phyloP scores from a whole-genome alignment of 2,329 filamentous ascomycete genomes.

The Aspergillus alliaceus region DNA sequence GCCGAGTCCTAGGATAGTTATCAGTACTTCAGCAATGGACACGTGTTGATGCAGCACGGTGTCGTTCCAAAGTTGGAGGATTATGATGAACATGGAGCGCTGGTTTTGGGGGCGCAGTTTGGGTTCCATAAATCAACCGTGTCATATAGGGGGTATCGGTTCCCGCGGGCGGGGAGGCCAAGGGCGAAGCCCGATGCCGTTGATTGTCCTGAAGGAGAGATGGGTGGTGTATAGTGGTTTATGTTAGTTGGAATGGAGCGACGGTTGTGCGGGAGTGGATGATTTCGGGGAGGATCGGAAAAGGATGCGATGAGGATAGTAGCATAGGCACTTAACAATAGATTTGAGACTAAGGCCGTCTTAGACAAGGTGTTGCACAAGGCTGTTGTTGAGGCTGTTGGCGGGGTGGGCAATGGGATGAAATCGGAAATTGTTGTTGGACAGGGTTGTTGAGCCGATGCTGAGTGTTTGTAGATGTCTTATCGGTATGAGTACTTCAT shows the following conservation, averaged over 20 bases:
- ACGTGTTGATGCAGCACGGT: slow-evolving; percentile 33
- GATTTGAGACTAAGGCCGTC: slow-evolving; percentile 10
- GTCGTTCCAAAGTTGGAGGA: slow-evolving; percentile 33
- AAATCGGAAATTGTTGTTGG: slow-evolving; percentile 15
- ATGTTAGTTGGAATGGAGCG: slow-evolving; percentile 43
- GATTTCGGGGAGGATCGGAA: background rate
- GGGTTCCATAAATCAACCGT: slow-evolving; percentile 23
- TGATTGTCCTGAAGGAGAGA: slow-evolving; percentile 13
- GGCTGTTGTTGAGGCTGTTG: slow-evolving; percentile 19
- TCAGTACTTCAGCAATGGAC: slow-evolving; percentile 21
- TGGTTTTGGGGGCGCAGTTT: slow-evolving; percentile 33
- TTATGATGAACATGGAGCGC: slow-evolving; percentile 25
- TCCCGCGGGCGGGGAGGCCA: slow-evolving; percentile 22
- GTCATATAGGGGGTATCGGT: slow-evolving; percentile 31
- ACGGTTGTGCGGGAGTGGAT: slow-evolving; percentile 30
- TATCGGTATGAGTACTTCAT: background rate
- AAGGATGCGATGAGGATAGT: background rate
- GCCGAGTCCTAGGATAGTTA: slow-evolving; percentile 28
- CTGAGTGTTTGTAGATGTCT: background rate
- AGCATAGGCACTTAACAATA: background rate
- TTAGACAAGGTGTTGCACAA: slow-evolving; percentile 2
- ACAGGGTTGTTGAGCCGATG: slow-evolving; percentile 11
- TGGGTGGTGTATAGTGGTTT: slow-evolving; percentile 26
- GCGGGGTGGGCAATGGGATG: slow-evolving; percentile 17
- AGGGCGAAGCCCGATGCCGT: slow-evolving; percentile 17